Base-by-base conservation (phyloP, 768 basidiomycete species). In the Phylloporus rhodoxanthus region DNA sequence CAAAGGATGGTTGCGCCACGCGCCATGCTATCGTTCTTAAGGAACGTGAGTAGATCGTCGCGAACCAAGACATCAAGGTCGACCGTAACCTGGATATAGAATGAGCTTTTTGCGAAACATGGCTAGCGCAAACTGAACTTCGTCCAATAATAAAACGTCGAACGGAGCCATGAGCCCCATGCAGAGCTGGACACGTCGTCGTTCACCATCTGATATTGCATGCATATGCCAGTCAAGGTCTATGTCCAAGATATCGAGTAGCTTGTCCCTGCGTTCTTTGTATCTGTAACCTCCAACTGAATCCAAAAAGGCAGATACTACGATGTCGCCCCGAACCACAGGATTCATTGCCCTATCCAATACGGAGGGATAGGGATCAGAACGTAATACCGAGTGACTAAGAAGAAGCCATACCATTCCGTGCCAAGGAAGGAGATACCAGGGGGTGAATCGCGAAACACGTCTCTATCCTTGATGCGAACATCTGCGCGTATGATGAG, bases 191-290 rank as follows among this genome's bases (percentile, higher is more conserved):
- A 98, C 91, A 2, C 86, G 70, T 2, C 96, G 80, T 45, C 96
- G 79, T 69, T 98, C 96, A 42, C 96, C 96, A 65, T 99, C 96
- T 3, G 92, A 95, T 51, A 99, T 94, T 51, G 84, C 70, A 63
- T 95, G 91, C 91, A 95, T 94, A 54, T 82, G 90, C 93, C 91
- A 99, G 62, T 93, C 88, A 17, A 97, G 71, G 70, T 99, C 96
- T 50, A 99, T 81, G 63, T 98, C 94, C 37, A 98, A 73, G 52
- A 99, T 87, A 67, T 92, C 85, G 47, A 99, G 82, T 4, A 99
- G 76, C 7, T 62, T 69, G 65, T 99, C 91, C 36, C 95, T 76
- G 26, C 93, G 78, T 57, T 84, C 85, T 66, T 95, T 95, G 71
- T 97, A 80, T 46, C 92, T 77, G 65, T 96, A 97, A 0, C 96